Evolutionary conservation across 345 rosid genomes (phyloP), one percentile per base, ranked within the genome.

Genomic region (Arabidopsis suecica): DNA sequence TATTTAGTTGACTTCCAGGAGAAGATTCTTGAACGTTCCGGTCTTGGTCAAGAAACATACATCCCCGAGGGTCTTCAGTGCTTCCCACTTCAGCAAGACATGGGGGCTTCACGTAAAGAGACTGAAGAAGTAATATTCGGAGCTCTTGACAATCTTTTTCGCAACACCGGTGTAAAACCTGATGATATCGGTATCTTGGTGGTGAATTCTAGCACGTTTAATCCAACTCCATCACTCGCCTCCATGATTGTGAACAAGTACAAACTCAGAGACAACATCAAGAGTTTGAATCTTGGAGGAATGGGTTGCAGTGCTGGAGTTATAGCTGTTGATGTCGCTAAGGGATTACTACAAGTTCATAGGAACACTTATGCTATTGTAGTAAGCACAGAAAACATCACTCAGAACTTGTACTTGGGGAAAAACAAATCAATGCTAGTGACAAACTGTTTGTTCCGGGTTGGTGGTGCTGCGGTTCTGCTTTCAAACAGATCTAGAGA

Each of bases 41-140:
- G 98, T 38, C 95, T 94, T 1, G 98, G 98, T 50, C 93, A 88
- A 44, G 97, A 91, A 74, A 94, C 98, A 0, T 86, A 79, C 32
- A 88, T 80, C 30, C 97, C 98, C 1, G 88, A 90, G 56, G 92
- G 95, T 32, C 84, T 94, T 83, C 91, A 82, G 57, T 78, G 59
- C 33, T 66, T 91, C n/a, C 97, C 98, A 0, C 96, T 96, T 9
- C 76, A 86, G 51, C 97, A 91, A 8, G 87, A 82, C 61, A 84
- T 90, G 88, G 88, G 85, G 0, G 93, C 95, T n/a, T 97, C 98
- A 0, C 85, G 98, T 51, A 86, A 87, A 72, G 98, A 94, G 80
- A 87, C 98, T 5, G 90, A 87, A 74, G 86, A 88, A 88, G 98
- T 91, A 75, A 94, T 94, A 84, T 91, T 84, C 63, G 98, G 98